Evolutionary conservation across 352 stramenopile species (phyloP), one percentile per base, ranked within the genome.

Genomic region (Aphanomyces invadans): DNA sequence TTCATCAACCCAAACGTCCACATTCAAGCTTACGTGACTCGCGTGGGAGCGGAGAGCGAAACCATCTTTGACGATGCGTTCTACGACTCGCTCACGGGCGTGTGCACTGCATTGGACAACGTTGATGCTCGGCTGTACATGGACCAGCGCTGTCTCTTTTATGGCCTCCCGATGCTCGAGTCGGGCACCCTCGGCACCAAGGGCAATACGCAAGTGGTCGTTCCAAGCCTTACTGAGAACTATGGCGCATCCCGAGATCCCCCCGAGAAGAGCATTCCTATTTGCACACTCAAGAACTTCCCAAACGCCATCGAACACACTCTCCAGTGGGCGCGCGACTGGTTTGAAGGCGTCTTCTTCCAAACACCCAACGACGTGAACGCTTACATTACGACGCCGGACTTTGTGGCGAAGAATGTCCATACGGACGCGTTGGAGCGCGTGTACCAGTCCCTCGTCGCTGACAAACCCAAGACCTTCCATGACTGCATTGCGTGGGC

Each of bases 261-360:
- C 67, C 96, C 97, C 4, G 97, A 99, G 78, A 99, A 99, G 79
- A 97, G 87, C 57, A 99, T 99, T 73, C 97, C 97, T 9, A 97
- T 99, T 55, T 99, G 97, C 72, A 99, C 97, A 1, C 80, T 99
- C 23, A 99, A 99, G 80, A 99, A 99, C 79, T 99, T 99, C 71
- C 97, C 97, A 2, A 98, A 99, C 76, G 91, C 98, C 49, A 99
- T 99, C 72, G 95, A 99, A 68, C 97, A 99, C 79, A 98, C 95
- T 17, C 76, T 99, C 17, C 95, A 98, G 73, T 99, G 97, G 96
- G 96, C 97, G 26, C 88, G 97, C 38, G 97, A 99, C 77, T 99
- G 93, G 85, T 99, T 99, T 76, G 96, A 99, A 77, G 97, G 96
- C 23, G 89, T 95, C 57, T 99, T 99, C 78, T 98, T 98, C 71